Base-by-base conservation (phyloP, 495 filamentous ascomycete genomes). In the Xylaria grammica region DNA sequence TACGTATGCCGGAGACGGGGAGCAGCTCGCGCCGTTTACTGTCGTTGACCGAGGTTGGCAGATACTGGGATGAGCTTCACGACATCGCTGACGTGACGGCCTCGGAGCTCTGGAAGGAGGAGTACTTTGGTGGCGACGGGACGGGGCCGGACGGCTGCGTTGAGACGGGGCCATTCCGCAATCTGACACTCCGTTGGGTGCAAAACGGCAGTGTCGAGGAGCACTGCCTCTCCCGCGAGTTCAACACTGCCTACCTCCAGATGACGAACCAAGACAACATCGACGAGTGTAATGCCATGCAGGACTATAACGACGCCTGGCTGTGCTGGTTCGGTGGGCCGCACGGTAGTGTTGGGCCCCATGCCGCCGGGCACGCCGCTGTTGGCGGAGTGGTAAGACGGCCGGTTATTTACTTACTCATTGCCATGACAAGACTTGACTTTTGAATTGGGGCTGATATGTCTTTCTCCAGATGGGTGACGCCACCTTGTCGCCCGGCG, bases 61-160 rank as follows among this genome's bases (percentile, higher is more conserved):
- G 77, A 30, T 84, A 82, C 59, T 84, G 82, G 82, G 73, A 83
- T 56, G 80, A 83, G 50, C 7, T 67, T 1, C 50, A 42, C 29
- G 82, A 84, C 54, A 74, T 77, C 13, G 77, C 71, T 24, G 67
- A 74, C 9, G 75, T 82, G 34, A 58, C 44, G 0, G 42, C 27
- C n/a, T 77, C 77, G 0, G 51, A 62, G 0, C 45, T 84, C 4
- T 76, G 83, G 36, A 73, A 77, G 46, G 13, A 65, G 0, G 65
- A 62, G 6, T 77, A 81, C 27, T 83, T 84, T 40, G 82, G 82
- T 1, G 82, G 82, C n/a, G 63, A 79, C 55, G 81, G 79, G 0
- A 64, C 40, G 4, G 75, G 68, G 11, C 17, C 29, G 9, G 51
- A 57, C 4, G 54, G 60, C 10, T 84, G 81, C 63, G 72, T 84